Evolutionary conservation across 164 flowering plant species (phyloP).

Genomic region (Santalum album): DNA sequence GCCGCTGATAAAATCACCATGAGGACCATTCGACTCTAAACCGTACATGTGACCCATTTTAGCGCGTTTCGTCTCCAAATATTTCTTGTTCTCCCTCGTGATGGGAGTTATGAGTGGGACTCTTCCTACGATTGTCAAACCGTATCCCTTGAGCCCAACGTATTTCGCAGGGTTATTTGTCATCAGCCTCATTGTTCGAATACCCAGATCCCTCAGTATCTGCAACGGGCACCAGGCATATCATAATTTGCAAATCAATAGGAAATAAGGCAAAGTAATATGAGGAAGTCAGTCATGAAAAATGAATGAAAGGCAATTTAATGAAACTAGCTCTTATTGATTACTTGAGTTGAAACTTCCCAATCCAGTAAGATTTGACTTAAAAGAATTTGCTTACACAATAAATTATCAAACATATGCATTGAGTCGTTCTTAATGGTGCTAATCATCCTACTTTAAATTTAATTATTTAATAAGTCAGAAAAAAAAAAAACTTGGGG

Average conservation of each 20-base stretch:
- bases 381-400: no score
- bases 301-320: no score
- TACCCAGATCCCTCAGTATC: conserved; percentile 87
- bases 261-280: no score
- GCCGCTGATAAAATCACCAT: conserved; percentile 13
- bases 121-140: conserved; percentile 62
- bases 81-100: conserved; percentile 75
- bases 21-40: conserved; percentile 25
- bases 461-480: no score
- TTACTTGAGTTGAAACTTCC: no score
- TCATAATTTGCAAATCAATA: background rate
- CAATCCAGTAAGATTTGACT: no score
- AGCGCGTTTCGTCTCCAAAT: conserved; percentile 77
- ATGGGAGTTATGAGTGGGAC: conserved; percentile 74
- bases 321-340: no score
- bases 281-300: no score
- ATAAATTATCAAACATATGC: no score
- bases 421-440: no score
- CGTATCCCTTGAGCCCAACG: conserved; percentile 83
- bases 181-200: conserved; percentile 85
- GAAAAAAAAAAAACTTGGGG: no score
- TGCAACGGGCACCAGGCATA: conserved; percentile 21
- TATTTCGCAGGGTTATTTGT: conserved; percentile 95
- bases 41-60: conserved; percentile 93
- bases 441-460: no score